A percentile compares a stretch with the other conserved stretches of the same genome.
Evolutionary conservation across 139 green algal genomes (phyloP).

Genomic region (Chloropicon primus): DNA sequence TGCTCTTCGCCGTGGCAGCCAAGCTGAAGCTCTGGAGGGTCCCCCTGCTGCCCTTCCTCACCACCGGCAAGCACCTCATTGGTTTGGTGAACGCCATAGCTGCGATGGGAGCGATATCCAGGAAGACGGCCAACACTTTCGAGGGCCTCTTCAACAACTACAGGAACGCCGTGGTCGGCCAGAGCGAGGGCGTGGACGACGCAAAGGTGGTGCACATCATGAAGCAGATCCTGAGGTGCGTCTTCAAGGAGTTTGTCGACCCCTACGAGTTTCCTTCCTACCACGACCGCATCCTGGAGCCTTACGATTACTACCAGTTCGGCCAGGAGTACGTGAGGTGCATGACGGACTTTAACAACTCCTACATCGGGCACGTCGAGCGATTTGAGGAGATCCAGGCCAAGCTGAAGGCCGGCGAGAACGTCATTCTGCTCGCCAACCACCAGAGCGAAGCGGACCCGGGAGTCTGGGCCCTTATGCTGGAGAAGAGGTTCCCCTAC

Average conservation of each 20-base stretch:
- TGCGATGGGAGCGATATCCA: background rate
- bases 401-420: conserved; percentile 59
- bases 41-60: background rate
- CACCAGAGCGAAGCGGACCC: conserved; percentile 97
- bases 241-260: conserved; percentile 31
- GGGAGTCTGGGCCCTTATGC: conserved; percentile 86
- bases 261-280: conserved; percentile 81
- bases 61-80: background rate
- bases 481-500: conserved; percentile 58
- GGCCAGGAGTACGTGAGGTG: conserved; percentile 78
- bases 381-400: conserved; percentile 21
- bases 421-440: conserved; percentile 95
- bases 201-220: conserved; percentile 22
- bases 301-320: conserved; percentile 82
- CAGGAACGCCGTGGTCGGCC: conserved; percentile 46
- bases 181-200: conserved; percentile 24
- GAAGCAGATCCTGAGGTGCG: conserved; percentile 33
- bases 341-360: conserved; percentile 82
- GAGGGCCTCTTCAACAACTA: conserved; percentile 81
- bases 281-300: conserved; percentile 62
- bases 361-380: conserved; percentile 47
- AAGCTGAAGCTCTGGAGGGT: background rate
- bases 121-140: conserved; percentile 21
- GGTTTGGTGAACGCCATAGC: background rate
- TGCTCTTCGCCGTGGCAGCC: background rate